phyloP scores from a whole-genome alignment of 2,329 filamentous ascomycete genomes.

The Alternaria ventricosa region DNA sequence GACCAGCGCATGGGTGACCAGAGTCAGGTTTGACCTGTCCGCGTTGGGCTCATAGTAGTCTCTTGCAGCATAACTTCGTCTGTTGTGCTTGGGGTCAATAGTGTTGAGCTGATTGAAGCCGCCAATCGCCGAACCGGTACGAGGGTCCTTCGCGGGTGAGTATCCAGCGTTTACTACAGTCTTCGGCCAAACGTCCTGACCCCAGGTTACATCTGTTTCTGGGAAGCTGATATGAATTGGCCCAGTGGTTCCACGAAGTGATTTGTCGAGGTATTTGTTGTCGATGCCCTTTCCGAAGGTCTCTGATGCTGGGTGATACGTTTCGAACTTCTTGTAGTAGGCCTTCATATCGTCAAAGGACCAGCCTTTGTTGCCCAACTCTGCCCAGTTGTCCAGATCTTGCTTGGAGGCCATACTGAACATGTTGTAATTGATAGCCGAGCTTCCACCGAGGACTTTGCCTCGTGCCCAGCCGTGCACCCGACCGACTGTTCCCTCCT shows the following conservation, averaged over 20 bases:
- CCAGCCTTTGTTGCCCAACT: constrained; percentile 50
- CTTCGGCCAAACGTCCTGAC: constrained; percentile 37
- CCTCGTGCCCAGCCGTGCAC: constrained; percentile 38
- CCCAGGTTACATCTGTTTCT: constrained; percentile 26
- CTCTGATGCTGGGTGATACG: constrained; percentile 34
- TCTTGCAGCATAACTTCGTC: constrained; percentile 45
- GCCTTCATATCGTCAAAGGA: constrained; percentile 42
- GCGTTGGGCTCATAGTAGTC: constrained; percentile 48
- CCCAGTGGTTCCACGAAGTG: constrained; percentile 30
- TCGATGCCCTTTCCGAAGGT: constrained; percentile 25
- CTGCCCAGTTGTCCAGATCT: constrained; percentile 50
- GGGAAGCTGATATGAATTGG: constrained; percentile 36
- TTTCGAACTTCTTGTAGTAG: constrained; percentile 49
- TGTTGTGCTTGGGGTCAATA: constrained; percentile 32
- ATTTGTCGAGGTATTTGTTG: constrained; percentile 34
- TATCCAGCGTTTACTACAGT: constrained; percentile 36
- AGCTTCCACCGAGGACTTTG: constrained; percentile 47
- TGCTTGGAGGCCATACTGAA: constrained; percentile 36
- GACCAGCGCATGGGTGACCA: constrained; percentile 57
- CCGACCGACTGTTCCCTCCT: constrained; percentile 30
- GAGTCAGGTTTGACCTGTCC: constrained; percentile 53
- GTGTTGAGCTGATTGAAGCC: constrained; percentile 41
- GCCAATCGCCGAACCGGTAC: constrained; percentile 37
- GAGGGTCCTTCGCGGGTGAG: constrained; percentile 28
- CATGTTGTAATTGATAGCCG: constrained; percentile 46